Conservation (phyloP, 371 early-diverging fungal genomes). For the Quaeritorhiza haematococci region DNA sequence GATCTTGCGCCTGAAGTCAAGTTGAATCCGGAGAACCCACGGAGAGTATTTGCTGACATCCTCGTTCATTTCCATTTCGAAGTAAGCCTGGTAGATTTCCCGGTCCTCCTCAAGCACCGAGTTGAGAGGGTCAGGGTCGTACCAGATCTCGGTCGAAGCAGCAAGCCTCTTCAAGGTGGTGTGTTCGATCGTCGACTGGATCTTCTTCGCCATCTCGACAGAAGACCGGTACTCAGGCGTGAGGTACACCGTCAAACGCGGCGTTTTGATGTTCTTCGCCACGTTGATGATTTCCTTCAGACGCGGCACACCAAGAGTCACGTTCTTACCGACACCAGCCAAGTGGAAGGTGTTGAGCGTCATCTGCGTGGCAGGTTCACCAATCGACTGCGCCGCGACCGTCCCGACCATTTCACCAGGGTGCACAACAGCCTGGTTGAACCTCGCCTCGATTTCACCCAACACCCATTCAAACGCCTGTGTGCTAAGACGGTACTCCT, state of each 20-base stretch:
- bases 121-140: slow-evolving; percentile 89
- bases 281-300: slow-evolving; percentile 99
- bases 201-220: slow-evolving; percentile 83
- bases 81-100: slow-evolving; percentile 90
- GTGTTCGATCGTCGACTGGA: slow-evolving; percentile 89
- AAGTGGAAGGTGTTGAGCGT: slow-evolving; percentile 99
- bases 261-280: slow-evolving; percentile 96
- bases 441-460: slow-evolving; percentile 87
- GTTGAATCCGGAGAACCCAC: slow-evolving; percentile 92
- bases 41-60: slow-evolving; percentile 68
- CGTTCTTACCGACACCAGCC: slow-evolving; percentile 98
- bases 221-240: slow-evolving; percentile 67
- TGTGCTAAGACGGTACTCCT: slow-evolving; percentile 80
- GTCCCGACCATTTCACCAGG: slow-evolving; percentile 99
- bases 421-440: slow-evolving; percentile 84
- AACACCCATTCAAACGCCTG: slow-evolving; percentile 94
- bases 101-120: slow-evolving; percentile 88
- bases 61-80: slow-evolving; percentile 79
- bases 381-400: slow-evolving; percentile 98
- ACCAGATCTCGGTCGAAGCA: slow-evolving; percentile 86
- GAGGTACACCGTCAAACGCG: slow-evolving; percentile 86
- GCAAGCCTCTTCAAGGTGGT: slow-evolving; percentile 85
- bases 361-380: slow-evolving; percentile 99
- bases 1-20: slow-evolving; percentile 78
- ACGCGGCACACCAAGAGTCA: slow-evolving; percentile 99